These are phyloP conservation scores for Penicillium canariense DNA, from an alignment of 495 filamentous ascomycete species.

Conservation along the genomic window DNA sequence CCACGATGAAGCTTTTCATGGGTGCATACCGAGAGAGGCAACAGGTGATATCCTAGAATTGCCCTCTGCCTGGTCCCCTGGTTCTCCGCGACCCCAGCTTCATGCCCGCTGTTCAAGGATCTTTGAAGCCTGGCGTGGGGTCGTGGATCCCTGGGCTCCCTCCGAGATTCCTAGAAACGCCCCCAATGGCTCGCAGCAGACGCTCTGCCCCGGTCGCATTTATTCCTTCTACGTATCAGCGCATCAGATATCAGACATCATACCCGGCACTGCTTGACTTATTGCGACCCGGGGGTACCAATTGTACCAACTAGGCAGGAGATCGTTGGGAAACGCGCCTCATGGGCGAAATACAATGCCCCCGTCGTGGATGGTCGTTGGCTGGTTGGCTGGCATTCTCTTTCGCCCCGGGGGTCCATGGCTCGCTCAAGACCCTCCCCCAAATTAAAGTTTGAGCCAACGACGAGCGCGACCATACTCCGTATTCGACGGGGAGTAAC, in stretches of 20 bases:
- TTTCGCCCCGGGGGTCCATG: conserved; percentile 12
- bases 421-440: neutral
- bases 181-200: conserved; percentile 1
- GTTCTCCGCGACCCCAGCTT: conserved; percentile 13
- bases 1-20: conserved; percentile 1
- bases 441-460: conserved; percentile 18
- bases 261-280: neutral
- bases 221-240: conserved; percentile 3
- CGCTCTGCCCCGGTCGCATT: neutral
- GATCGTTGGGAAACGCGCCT: neutral
- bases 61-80: neutral
- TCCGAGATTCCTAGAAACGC: neutral
- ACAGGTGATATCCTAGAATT: conserved; percentile 15
- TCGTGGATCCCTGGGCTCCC: conserved; percentile 9
- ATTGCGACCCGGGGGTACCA: neutral
- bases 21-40: conserved; percentile 7
- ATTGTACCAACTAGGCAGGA: neutral
- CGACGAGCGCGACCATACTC: neutral
- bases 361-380: no score
- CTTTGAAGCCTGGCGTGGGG: conserved; percentile 8
- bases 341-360: neutral
- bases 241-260: neutral
- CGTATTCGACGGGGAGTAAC: neutral
- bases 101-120: conserved; percentile 28
- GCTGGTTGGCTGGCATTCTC: neutral